phyloP scores from a whole-genome alignment of 805 yeast genomes.

The Myxozyma vanderwaltii region DNA sequence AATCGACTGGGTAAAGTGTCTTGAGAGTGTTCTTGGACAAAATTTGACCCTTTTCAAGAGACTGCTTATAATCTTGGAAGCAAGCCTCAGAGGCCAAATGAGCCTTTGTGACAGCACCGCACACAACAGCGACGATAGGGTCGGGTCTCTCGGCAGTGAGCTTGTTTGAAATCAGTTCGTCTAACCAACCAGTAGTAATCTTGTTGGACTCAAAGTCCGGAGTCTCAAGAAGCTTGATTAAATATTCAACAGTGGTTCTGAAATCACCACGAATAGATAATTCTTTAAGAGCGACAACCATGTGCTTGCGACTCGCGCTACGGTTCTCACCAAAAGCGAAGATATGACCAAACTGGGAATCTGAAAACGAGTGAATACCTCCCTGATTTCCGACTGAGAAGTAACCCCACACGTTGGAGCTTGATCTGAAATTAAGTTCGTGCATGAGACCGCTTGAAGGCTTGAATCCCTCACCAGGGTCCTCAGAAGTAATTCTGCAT shows the following conservation, averaged over 20 bases:
- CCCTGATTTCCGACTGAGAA: slow-evolving; percentile 96
- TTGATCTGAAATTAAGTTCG: slow-evolving; percentile 94
- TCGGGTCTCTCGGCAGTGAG: slow-evolving; percentile 98
- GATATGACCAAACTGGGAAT: slow-evolving; percentile 98
- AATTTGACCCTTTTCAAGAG: slow-evolving; percentile 95
- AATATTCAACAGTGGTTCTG: slow-evolving; percentile 95
- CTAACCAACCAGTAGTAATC: slow-evolving; percentile 98
- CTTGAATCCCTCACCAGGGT: slow-evolving; percentile 98
- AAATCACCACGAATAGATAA: slow-evolving; percentile 97
- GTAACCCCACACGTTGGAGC: slow-evolving; percentile 99
- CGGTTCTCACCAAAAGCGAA: slow-evolving; percentile 99
- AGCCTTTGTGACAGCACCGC: slow-evolving; percentile 98
- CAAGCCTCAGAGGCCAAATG: slow-evolving; percentile 74
- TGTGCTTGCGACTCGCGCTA: slow-evolving; percentile 95
- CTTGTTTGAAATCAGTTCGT: slow-evolving; percentile 88
- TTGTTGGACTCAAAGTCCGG: slow-evolving; percentile 96
- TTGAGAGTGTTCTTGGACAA: slow-evolving; percentile 78
- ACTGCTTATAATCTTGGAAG: slow-evolving; percentile 64
- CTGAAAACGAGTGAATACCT: slow-evolving; percentile 95
- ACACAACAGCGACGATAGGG: slow-evolving; percentile 81
- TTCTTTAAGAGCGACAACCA: slow-evolving; percentile 98
- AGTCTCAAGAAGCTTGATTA: slow-evolving; percentile 91
- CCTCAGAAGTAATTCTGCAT: slow-evolving; percentile 98
- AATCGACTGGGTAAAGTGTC: slow-evolving; percentile 89
- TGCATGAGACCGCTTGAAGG: slow-evolving; percentile 97